phyloP scores from a whole-genome alignment of 1,284 basidiomycete genomes.

The Apiotrichum veenhuisii region DNA sequence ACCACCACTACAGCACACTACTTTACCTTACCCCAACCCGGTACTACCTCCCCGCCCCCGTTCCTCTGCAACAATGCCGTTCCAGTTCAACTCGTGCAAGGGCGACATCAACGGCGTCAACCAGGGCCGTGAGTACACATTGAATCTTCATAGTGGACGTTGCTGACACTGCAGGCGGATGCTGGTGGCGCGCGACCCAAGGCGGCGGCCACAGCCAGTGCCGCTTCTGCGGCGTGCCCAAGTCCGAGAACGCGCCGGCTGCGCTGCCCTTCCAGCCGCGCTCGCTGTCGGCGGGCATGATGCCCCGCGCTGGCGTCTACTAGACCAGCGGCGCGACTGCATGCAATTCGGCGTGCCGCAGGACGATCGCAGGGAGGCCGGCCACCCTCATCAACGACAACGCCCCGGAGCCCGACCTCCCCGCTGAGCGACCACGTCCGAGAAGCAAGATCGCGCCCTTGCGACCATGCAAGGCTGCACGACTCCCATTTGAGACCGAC shows the following conservation, averaged over 20 bases:
- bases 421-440: too few relatives aligned
- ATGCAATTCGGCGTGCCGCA: too few relatives aligned
- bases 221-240: conserved; percentile 1
- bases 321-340: not conserved
- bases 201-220: not conserved
- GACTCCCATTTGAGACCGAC: too few relatives aligned
- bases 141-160: too few relatives aligned
- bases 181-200: not conserved
- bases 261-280: not conserved
- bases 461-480: too few relatives aligned
- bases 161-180: not conserved
- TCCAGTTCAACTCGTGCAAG: not conserved
- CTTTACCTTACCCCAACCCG: not conserved
- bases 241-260: not conserved
- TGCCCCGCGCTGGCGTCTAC: not conserved
- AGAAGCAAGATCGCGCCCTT: too few relatives aligned
- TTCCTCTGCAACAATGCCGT: not conserved
- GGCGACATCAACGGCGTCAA: conserved; percentile 3
- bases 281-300: not conserved
- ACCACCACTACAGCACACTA: not conserved
- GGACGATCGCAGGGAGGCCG: too few relatives aligned
- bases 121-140: conserved; percentile 1
- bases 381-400: too few relatives aligned
- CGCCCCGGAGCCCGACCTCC: too few relatives aligned
- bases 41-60: not conserved